Evolutionary conservation across 2,329 filamentous ascomycete genomes (phyloP).

Genomic region (Sclerotinia subarctica): DNA sequence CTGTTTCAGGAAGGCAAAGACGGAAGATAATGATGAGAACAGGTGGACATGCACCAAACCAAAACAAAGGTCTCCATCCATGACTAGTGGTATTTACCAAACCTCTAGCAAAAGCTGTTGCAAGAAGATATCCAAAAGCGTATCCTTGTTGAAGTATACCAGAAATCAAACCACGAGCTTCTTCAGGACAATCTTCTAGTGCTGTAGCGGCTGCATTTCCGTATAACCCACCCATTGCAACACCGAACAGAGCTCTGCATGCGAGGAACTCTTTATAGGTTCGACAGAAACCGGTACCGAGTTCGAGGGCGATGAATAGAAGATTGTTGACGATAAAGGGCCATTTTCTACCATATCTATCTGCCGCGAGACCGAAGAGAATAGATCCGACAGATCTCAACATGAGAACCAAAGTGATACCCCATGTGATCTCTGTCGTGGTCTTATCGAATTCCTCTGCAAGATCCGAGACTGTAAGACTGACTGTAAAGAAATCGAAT

Average conservation of each 20-base stretch:
- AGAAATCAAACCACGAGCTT: conserved; percentile 70
- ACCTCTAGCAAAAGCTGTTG: conserved; percentile 63
- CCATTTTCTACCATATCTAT: conserved; percentile 79
- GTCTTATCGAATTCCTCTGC: conserved; percentile 55
- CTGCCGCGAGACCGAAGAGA: conserved; percentile 71
- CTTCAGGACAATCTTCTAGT: conserved; percentile 54
- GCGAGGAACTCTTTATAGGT: conserved; percentile 69
- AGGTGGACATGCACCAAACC: conserved; percentile 82
- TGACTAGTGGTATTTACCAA: conserved; percentile 74
- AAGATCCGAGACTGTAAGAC: conserved; percentile 73
- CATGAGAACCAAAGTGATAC: conserved; percentile 72
- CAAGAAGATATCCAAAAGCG: conserved; percentile 75
- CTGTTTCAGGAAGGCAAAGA: conserved; percentile 73
- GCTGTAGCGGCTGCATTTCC: conserved; percentile 78
- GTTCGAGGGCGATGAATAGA: conserved; percentile 67
- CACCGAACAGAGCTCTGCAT: conserved; percentile 70
- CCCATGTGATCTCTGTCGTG: conserved; percentile 67
- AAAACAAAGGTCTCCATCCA: conserved; percentile 81
- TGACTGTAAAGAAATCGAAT: conserved; percentile 79
- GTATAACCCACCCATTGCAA: conserved; percentile 80
- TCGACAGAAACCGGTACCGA: conserved; percentile 68
- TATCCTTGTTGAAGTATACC: conserved; percentile 82
- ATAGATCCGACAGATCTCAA: conserved; percentile 73
- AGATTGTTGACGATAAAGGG: conserved; percentile 74
- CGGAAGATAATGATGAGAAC: conserved; percentile 78